phyloP scores from a whole-genome alignment of 1,284 basidiomycete genomes.

The Tilletia indica region DNA sequence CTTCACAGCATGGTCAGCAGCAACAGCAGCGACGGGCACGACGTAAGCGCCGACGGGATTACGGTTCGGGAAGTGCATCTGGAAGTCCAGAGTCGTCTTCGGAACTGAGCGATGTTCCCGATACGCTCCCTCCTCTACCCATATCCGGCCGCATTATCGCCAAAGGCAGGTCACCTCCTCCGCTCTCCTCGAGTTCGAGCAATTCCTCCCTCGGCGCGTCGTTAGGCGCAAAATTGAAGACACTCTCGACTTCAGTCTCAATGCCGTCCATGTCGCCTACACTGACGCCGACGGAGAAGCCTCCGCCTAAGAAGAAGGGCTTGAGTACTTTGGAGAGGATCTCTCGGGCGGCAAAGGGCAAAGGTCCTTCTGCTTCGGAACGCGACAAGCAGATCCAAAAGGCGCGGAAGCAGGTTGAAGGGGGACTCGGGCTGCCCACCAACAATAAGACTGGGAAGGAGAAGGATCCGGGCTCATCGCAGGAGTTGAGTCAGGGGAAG shows the following conservation, averaged over 20 bases:
- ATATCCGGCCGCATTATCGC: neutral
- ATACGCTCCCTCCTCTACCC: neutral
- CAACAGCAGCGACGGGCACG: neutral
- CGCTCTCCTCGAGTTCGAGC: neutral
- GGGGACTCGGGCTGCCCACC: neutral
- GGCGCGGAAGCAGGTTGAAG: neutral
- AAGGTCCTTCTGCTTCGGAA: slow-evolving; percentile 1
- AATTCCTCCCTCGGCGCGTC: slow-evolving; percentile 10
- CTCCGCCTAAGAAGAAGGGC: slow-evolving; percentile 11
- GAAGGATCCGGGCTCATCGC: neutral
- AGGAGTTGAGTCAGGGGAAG: neutral
- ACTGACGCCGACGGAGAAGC: neutral
- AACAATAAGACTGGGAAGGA: neutral
- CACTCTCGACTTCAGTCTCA: neutral
- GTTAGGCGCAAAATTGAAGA: neutral
- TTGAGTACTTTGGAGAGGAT: slow-evolving; percentile 6
- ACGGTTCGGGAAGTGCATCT: neutral
- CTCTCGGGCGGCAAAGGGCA: neutral
- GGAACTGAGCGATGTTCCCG: slow-evolving; percentile 13
- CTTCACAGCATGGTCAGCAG: neutral
- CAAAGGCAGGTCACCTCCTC: slow-evolving; percentile 3
- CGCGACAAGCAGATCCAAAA: slow-evolving; percentile 13
- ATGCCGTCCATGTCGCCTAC: neutral
- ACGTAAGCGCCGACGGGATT: neutral
- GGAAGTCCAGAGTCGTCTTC: neutral